Percentiles rank a stretch among this genome's conserved stretches.
Conservation (phyloP, 495 filamentous ascomycete genomes). For the Penicillium alfredii region DNA sequence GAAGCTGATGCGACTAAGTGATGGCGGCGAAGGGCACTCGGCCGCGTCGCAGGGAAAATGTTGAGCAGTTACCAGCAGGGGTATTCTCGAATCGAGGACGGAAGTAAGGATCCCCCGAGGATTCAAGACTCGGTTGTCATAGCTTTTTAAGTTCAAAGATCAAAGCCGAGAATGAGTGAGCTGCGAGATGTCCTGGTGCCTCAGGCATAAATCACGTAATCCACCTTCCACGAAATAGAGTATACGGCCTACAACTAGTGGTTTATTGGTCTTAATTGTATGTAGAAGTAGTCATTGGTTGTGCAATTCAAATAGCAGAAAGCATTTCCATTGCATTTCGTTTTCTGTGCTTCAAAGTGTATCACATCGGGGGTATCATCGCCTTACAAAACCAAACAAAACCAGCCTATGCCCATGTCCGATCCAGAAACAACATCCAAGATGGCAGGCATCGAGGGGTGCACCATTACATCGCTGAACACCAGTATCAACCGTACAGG, state of each 20-base stretch:
- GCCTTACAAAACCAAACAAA: constrained; percentile 18
- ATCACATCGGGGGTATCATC: constrained; percentile 24
- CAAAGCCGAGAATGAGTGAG: constrained; percentile 8
- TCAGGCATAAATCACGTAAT: constrained; percentile 16
- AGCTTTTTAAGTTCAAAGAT: constrained; percentile 8
- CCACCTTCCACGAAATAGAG: no score
- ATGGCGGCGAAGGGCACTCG: constrained; percentile 3
- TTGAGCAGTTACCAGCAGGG: no score
- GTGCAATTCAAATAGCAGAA: no score
- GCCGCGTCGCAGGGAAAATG: no score
- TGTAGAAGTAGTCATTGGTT: no score
- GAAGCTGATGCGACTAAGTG: constrained; percentile 6
- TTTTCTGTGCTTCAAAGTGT: constrained; percentile 6
- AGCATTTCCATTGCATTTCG: constrained; percentile 3
- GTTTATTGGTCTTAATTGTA: no score
- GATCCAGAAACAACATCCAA: constrained; percentile 2
- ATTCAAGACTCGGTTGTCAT: constrained; percentile 6
- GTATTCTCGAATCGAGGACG: no score
- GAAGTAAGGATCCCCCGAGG: no score
- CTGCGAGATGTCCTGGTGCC: constrained; percentile 6
- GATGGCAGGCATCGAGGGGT: constrained; percentile 4
- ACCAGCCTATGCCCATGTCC: constrained; percentile 14
- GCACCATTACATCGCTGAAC: constrained; percentile 9
- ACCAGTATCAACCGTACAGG: constrained; percentile 11
- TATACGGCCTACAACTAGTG: no score